Evolutionary conservation across 2,329 filamentous ascomycete species (phyloP).

Genomic region (Fusarium tuaranense): DNA sequence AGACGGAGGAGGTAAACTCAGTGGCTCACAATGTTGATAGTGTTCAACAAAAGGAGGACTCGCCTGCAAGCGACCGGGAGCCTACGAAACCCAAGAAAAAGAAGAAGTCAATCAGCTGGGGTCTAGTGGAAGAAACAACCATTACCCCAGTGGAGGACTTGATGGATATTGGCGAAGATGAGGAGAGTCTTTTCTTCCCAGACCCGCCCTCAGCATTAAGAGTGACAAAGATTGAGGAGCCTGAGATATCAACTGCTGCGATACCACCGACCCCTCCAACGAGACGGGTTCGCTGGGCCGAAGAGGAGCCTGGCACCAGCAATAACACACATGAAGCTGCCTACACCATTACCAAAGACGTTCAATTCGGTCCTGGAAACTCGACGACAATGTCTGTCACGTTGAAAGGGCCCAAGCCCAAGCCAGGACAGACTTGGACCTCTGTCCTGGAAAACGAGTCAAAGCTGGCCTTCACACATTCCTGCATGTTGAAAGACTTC

Average conservation of each 20-base stretch:
- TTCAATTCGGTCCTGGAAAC: slow-evolving; percentile 32
- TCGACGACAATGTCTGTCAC: slow-evolving; percentile 22
- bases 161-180: slow-evolving; percentile 27
- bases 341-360: slow-evolving; percentile 18
- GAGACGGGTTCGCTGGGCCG: slow-evolving; percentile 1
- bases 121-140: slow-evolving; percentile 23
- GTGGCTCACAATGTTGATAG: slow-evolving; percentile 16
- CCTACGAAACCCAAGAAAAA: slow-evolving; percentile 36
- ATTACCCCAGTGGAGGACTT: slow-evolving; percentile 44
- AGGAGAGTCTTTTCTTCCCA: slow-evolving; percentile 41
- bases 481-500: slow-evolving; percentile 50
- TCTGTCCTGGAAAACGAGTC: slow-evolving; percentile 40
- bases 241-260: not conserved
- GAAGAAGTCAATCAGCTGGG: slow-evolving; percentile 43
- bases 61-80: not conserved
- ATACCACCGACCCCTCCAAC: not conserved
- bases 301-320: not conserved
- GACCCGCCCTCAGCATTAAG: not conserved
- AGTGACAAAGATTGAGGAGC: slow-evolving; percentile 4
- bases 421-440: slow-evolving; percentile 41
- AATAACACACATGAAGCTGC: not conserved
- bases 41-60: not conserved
- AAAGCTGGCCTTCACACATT: slow-evolving; percentile 49
- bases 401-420: slow-evolving; percentile 13
- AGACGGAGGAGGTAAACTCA: slow-evolving; percentile 24